Percentiles rank a stretch among this genome's conserved stretches.
phyloP scores from a whole-genome alignment of 208 protist species.

The Entamoeba moshkovskii region DNA sequence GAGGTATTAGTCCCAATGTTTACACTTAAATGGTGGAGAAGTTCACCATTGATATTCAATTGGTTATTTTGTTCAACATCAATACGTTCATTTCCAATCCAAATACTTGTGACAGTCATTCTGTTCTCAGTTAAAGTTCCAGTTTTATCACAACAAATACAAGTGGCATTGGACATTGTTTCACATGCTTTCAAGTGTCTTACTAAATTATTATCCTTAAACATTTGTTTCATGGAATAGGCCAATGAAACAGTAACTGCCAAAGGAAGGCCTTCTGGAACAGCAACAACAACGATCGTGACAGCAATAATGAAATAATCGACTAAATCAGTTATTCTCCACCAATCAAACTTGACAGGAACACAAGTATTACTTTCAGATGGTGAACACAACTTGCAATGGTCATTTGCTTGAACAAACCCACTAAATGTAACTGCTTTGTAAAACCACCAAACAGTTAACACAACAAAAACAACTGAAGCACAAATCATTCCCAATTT shows the following conservation, averaged over 20 bases:
- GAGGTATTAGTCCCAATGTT: not conserved
- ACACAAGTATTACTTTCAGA: not conserved
- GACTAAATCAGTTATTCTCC: slow-evolving; percentile 33
- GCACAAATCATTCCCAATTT: slow-evolving; percentile 59
- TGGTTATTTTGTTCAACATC: not conserved
- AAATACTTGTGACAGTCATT: slow-evolving; percentile 77
- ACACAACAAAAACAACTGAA: slow-evolving; percentile 48
- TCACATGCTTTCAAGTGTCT: slow-evolving; percentile 78
- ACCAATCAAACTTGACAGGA: not conserved
- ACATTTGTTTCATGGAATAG: slow-evolving; percentile 88
- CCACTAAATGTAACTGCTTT: not conserved
- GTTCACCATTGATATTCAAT: not conserved
- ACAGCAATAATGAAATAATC: slow-evolving; percentile 70
- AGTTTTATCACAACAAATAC: slow-evolving; percentile 85
- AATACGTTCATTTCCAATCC: not conserved
- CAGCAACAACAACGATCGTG: slow-evolving; percentile 81
- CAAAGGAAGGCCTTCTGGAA: slow-evolving; percentile 83
- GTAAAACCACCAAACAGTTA: slow-evolving; percentile 12
- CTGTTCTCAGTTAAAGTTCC: slow-evolving; percentile 85
- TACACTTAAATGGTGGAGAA: not conserved
- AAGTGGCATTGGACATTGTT: slow-evolving; percentile 76
- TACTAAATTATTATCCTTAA: slow-evolving; percentile 88
- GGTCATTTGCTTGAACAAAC: not conserved
- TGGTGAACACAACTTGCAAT: not conserved
- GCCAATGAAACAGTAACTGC: slow-evolving; percentile 85